Evolutionary conservation across 2,329 filamentous ascomycete genomes (phyloP).

Genomic region (Diaporthe capsici): DNA sequence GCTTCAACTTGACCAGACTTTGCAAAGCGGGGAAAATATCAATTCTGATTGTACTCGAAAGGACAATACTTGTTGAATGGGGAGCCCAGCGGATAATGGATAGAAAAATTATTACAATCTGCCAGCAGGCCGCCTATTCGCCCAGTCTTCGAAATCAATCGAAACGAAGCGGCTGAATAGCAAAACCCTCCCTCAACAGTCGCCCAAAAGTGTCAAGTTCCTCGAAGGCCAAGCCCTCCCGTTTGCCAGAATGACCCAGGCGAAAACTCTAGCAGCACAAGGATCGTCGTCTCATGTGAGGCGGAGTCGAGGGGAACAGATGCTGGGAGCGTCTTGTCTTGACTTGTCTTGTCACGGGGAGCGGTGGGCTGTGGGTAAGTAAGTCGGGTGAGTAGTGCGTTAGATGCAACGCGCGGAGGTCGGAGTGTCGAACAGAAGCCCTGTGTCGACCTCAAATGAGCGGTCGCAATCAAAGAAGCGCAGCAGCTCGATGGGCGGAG

Average conservation of each 20-base stretch:
- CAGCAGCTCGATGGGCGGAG: background rate
- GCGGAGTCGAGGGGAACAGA: constrained; percentile 7
- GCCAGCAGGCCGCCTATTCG: constrained; percentile 48
- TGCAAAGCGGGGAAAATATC: constrained; percentile 58
- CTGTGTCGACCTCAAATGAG: constrained; percentile 15
- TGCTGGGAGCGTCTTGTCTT: background rate
- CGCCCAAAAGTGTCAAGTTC: constrained; percentile 38
- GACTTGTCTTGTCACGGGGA: constrained; percentile 31
- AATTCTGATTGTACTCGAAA: constrained; percentile 67
- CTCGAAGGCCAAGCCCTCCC: constrained; percentile 40
- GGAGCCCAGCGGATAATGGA: constrained; percentile 49
- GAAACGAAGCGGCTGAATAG: constrained; percentile 47
- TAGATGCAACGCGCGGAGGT: background rate
- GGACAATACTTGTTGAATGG: constrained; percentile 50
- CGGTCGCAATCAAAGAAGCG: constrained; percentile 13
- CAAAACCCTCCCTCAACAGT: constrained; percentile 42
- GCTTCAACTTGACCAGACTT: constrained; percentile 48
- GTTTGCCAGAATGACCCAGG: constrained; percentile 42
- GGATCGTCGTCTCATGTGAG: constrained; percentile 32
- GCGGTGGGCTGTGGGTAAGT: constrained; percentile 28
- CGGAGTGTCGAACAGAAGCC: background rate
- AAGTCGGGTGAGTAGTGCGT: constrained; percentile 15
- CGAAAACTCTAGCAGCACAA: constrained; percentile 38
- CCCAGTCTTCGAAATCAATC: constrained; percentile 31
- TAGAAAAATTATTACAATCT: constrained; percentile 53